Evolutionary conservation across 2,329 filamentous ascomycete species (phyloP).

Genomic region (Pseudogymnoascus sp.): DNA sequence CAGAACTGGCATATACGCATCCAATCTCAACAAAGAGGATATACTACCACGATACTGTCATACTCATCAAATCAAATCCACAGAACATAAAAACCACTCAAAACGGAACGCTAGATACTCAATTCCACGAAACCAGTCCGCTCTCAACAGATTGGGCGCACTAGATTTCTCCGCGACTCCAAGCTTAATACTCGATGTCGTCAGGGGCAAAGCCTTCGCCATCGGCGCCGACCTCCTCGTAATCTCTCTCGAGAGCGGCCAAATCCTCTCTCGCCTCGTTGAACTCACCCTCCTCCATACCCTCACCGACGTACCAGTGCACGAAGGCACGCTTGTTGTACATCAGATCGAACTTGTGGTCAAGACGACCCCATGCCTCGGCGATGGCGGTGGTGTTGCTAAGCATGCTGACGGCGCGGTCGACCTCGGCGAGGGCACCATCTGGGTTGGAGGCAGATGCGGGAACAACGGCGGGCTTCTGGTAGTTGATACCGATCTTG

Average conservation of each 20-base stretch:
- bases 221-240: slow-evolving; percentile 55
- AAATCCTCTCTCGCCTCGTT: slow-evolving; percentile 58
- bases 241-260: slow-evolving; percentile 57
- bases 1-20: not conserved
- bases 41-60: slow-evolving; percentile 9
- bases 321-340: slow-evolving; percentile 62
- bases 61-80: not conserved
- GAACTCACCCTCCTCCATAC: slow-evolving; percentile 64
- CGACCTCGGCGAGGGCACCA: slow-evolving; percentile 44
- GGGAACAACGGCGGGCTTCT: slow-evolving; percentile 46
- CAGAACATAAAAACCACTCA: slow-evolving; percentile 2
- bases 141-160: not conserved
- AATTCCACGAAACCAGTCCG: not conserved
- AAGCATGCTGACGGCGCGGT: slow-evolving; percentile 52
- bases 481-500: slow-evolving; percentile 61
- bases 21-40: not conserved
- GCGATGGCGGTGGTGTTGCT: slow-evolving; percentile 60
- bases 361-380: slow-evolving; percentile 55
- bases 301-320: slow-evolving; percentile 64
- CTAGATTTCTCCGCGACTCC: not conserved
- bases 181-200: slow-evolving; percentile 32
- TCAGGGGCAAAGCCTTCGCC: slow-evolving; percentile 43
- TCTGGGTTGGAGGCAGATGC: slow-evolving; percentile 26
- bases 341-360: slow-evolving; percentile 64
- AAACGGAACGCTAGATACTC: slow-evolving; percentile 5